Conservation (phyloP, 2,329 filamentous ascomycete species). For the Helminthosporium solani region DNA sequence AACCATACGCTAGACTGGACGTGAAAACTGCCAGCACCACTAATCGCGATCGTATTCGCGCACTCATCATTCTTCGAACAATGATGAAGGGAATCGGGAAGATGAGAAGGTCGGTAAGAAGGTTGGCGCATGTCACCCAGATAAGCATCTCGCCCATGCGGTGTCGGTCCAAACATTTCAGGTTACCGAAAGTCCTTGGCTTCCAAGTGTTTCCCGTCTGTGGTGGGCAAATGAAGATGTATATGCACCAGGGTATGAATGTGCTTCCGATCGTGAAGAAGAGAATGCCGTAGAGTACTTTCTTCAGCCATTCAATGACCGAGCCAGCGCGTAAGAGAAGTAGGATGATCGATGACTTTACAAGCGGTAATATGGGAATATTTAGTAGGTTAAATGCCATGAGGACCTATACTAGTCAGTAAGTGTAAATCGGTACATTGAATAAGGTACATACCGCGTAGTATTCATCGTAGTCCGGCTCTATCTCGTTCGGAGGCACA, state of each 20-base stretch:
- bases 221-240: constrained; percentile 44
- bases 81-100: constrained; percentile 46
- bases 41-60: constrained; percentile 39
- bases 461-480: constrained; percentile 41
- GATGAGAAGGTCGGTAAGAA: constrained; percentile 44
- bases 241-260: constrained; percentile 40
- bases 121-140: constrained; percentile 45
- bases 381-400: constrained; percentile 44
- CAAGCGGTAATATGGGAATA: constrained; percentile 44
- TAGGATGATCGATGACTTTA: constrained; percentile 44
- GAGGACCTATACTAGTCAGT: constrained; percentile 26
- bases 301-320: constrained; percentile 42
- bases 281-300: constrained; percentile 40
- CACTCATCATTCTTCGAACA: constrained; percentile 44
- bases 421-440: background rate
- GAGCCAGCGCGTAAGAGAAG: constrained; percentile 43
- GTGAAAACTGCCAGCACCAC: constrained; percentile 44
- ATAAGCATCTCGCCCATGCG: constrained; percentile 42
- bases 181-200: constrained; percentile 40
- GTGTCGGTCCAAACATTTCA: constrained; percentile 41
- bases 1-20: constrained; percentile 41
- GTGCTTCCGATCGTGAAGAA: constrained; percentile 39
- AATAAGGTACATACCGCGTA: constrained; percentile 26
- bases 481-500: constrained; percentile 35
- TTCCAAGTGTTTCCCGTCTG: constrained; percentile 44